phyloP scores from a whole-genome alignment of 148 eudicot genomes.

The Silene uniflora region DNA sequence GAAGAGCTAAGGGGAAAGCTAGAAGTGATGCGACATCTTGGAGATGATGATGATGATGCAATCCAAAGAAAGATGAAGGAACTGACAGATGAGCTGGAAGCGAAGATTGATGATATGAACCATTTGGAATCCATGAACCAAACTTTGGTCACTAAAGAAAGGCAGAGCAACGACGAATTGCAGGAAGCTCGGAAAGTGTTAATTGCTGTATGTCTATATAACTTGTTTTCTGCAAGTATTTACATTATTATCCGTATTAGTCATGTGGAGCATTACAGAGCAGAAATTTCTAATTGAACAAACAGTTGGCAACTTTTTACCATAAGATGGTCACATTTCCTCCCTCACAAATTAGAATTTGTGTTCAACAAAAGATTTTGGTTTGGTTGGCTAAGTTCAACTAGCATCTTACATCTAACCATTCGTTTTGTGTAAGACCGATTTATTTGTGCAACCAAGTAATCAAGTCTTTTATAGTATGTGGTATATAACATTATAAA shows the following conservation, averaged over 20 bases:
- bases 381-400: background rate
- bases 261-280: constrained; percentile 1
- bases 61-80: constrained; percentile 61
- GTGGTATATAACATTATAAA: too few species aligned
- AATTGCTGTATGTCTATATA: constrained; percentile 43
- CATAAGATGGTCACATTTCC: too few species aligned
- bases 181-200: constrained; percentile 73
- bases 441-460: too few species aligned
- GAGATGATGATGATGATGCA: constrained; percentile 72
- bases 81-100: constrained; percentile 53
- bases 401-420: too few species aligned
- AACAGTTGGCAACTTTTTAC: too few species aligned
- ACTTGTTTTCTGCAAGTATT: background rate
- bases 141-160: constrained; percentile 52
- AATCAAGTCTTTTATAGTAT: too few species aligned
- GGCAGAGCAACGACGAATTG: constrained; percentile 81
- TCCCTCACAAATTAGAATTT: too few species aligned
- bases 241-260: background rate
- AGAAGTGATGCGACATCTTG: constrained; percentile 78
- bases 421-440: too few species aligned
- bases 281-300: background rate
- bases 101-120: constrained; percentile 49
- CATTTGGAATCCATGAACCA: constrained; percentile 50
- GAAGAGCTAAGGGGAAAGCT: constrained; percentile 77
- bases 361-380: background rate